phyloP scores from a whole-genome alignment of 1,284 basidiomycete genomes.

The Apiotrichum veenhuisii region DNA sequence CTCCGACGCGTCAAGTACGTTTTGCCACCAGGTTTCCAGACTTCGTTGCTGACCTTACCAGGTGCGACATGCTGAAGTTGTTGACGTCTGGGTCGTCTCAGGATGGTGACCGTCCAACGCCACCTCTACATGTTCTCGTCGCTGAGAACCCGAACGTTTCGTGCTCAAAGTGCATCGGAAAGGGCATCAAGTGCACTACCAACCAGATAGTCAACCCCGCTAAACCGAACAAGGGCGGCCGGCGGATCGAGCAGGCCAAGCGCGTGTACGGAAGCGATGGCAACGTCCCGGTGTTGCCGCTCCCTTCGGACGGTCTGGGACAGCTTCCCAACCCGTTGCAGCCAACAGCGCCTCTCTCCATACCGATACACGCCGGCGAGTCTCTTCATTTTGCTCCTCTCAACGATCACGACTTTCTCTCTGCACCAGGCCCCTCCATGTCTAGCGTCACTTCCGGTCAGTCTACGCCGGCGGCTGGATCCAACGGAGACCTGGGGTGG shows the following conservation, averaged over 20 bases:
- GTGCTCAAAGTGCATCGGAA: slow-evolving; percentile 39
- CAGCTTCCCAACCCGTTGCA: background rate
- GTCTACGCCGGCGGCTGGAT: too few species aligned
- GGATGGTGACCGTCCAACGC: slow-evolving; percentile 9
- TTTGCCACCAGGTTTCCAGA: background rate
- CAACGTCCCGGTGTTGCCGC: background rate
- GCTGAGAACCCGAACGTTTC: slow-evolving; percentile 28
- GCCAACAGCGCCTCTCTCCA: background rate
- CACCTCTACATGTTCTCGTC: slow-evolving; percentile 22
- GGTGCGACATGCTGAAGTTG: slow-evolving; percentile 30
- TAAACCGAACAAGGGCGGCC: slow-evolving; percentile 43
- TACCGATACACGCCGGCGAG: too few species aligned
- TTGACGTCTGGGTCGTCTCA: slow-evolving; percentile 13
- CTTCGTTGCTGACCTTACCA: slow-evolving; percentile 1
- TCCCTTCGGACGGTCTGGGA: background rate
- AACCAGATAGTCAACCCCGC: slow-evolving; percentile 37
- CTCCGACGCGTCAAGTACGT: slow-evolving; percentile 40
- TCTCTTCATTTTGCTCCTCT: too few species aligned
- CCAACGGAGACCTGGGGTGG: too few species aligned
- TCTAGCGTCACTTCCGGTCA: too few species aligned
- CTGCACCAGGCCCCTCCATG: too few species aligned
- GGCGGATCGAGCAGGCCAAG: slow-evolving; percentile 38
- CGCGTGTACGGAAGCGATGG: slow-evolving; percentile 28
- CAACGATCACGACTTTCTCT: too few species aligned
- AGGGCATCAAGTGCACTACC: slow-evolving; percentile 38